Evolutionary conservation across 2,329 filamentous ascomycete species (phyloP), one percentile per base, ranked within the genome.

Genomic region (Fonsecaea monophora): DNA sequence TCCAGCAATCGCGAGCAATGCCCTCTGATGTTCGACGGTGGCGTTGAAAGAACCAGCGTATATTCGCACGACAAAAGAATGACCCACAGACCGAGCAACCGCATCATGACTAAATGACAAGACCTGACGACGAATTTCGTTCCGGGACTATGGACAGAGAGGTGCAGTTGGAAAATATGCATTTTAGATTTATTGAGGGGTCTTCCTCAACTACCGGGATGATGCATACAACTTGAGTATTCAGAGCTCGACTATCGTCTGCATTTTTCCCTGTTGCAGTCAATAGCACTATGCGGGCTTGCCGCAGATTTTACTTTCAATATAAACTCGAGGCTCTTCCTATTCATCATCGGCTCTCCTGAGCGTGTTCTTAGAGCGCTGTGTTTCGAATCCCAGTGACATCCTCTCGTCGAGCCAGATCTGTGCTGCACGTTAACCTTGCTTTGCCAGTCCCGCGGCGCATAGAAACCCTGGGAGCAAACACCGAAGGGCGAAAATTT

Each of bases 1-100:
- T n/a, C 34, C 59, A 4, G 35, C 45, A 53, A 54, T 42, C 59
- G 15, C 35, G 45, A 50, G 45, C 25, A 50, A 50, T 50, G 21
- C 45, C 15, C 18, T 30, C 1, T 50, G 45, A 50, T 18, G 5
- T 45, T 45, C 15, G 40, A 45, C 40, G 7, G 21, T 13, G 18
- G 45, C 10, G 21, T 50, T 50, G 9, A 30, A 25, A 50, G 45
- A 50, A 50, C n/a, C 18, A 30, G 45, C 45, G 12, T 10, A 50
- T 25, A 18, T 50, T 50, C 45, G 10, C 18, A 50, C 45, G 2
- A 50, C 30, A 50, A 37, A 37, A 34, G 30, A 30, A 55, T 37
- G 53, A 25, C 25, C 21, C 21, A 21, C 42, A 10, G n/a, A 48
- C 42, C 7, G 45, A 50, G 21, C 9, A 21, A 25, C 18, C 4